Evolutionary conservation across 768 basidiomycete species (phyloP), one percentile per base, ranked within the genome.

Genomic region (Scleroderma citrinum): DNA sequence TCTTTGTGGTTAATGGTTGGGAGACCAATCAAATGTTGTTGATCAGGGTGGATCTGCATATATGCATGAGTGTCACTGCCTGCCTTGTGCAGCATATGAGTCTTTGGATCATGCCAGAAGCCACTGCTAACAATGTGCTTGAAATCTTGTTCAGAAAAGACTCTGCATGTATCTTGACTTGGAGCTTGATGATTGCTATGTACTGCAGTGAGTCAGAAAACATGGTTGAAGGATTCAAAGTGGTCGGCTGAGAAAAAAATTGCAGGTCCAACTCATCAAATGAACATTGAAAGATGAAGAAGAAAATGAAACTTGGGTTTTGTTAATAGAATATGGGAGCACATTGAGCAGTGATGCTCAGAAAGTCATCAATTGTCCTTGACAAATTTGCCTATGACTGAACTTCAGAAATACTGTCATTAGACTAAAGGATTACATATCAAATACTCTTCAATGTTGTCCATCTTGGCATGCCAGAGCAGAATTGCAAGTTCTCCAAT

Each of bases 271-370:
- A 39, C 17, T 12, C 10, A 14, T 1, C 38, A 5, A n/a, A 39
- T 39, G 19, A 12, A 39, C 4, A 34, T 40, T 3, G 60, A 56
- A 3, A 62, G 36, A 17, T 65, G 64, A 3, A 59, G 31, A 1
- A 65, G 51, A 20, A 63, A 53, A 46, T 64, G 62, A 41, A 60
- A 61, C 31, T 64, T 63, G 0, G 59, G 53, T 29, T 67, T 67
- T 7, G 38, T 53, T 11, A 64, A 56, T 12, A 56, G 46, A 10
- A 47, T 56, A 13, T 51, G 1, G 58, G 65, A n/a, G 35, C 57
- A 50, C 57, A 59, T 12, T 42, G 21, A 10, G 51, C 51, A 2
- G 32, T 49, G 11, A 44, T 14, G n/a, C 44, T 50, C 17, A 53
- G 47, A 24, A 62, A 55, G 16, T 59, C 34, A 3, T 59, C 38